These are phyloP conservation scores for Candida krabiensis DNA, from an alignment of 805 yeast genomes.

Conservation along the genomic window DNA sequence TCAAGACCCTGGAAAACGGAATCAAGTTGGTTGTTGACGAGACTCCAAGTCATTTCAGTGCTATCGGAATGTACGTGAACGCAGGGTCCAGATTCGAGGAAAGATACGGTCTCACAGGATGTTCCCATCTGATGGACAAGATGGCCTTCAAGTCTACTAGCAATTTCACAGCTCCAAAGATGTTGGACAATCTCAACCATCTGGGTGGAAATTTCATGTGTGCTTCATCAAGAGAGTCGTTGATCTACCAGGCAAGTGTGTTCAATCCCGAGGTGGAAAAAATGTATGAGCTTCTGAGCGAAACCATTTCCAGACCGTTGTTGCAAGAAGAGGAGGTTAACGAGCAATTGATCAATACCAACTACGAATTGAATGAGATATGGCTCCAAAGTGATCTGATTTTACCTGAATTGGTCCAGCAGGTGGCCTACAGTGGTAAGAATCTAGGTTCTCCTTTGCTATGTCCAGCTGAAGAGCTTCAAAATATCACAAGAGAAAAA, in stretches of 20 bases:
- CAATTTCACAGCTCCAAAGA: slow-evolving; percentile 57
- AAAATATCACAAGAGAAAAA: slow-evolving; percentile 50
- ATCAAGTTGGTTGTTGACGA: slow-evolving; percentile 80
- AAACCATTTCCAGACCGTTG: slow-evolving; percentile 73
- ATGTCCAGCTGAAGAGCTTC: slow-evolving; percentile 72
- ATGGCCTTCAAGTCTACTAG: slow-evolving; percentile 78
- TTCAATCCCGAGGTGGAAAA: slow-evolving; percentile 80
- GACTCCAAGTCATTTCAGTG: slow-evolving; percentile 87
- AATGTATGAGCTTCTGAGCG: slow-evolving; percentile 75
- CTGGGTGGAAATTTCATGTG: slow-evolving; percentile 95
- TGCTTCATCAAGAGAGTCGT: slow-evolving; percentile 85
- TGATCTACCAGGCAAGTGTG: slow-evolving; percentile 92
- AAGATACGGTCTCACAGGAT: slow-evolving; percentile 55
- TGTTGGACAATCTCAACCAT: slow-evolving; percentile 72
- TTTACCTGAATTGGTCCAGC: slow-evolving; percentile 87
- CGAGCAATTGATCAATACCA: slow-evolving; percentile 71
- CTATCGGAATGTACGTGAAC: slow-evolving; percentile 83
- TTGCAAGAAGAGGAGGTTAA: slow-evolving; percentile 67
- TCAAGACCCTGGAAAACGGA: slow-evolving; percentile 64
- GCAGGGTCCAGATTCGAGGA: slow-evolving; percentile 90
- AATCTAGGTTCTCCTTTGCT: slow-evolving; percentile 85
- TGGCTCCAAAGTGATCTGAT: slow-evolving; percentile 80
- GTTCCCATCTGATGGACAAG: slow-evolving; percentile 82
- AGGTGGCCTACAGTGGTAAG: slow-evolving; percentile 68
- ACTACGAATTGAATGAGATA: slow-evolving; percentile 81